These are phyloP conservation scores for Gardenia jasminoides DNA, from an alignment of 257 asterid species.

Conservation along the genomic window DNA sequence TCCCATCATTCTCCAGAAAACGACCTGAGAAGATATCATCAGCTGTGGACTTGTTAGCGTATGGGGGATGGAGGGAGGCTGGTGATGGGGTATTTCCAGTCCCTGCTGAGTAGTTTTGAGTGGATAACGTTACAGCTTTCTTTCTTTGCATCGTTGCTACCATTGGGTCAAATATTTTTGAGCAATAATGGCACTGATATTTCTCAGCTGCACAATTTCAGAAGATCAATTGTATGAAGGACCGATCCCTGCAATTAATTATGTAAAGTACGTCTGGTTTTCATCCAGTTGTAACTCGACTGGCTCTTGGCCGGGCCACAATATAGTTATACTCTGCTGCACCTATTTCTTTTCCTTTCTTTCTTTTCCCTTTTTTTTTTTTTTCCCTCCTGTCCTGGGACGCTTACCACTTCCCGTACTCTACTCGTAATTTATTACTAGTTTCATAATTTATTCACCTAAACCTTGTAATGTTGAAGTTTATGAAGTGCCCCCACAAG, in stretches of 20 bases:
- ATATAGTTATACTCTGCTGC: background rate
- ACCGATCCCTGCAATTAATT: background rate
- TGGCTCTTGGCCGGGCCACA: background rate
- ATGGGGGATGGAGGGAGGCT: background rate
- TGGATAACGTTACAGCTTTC: background rate
- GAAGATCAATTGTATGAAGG: background rate
- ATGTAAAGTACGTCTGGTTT: background rate
- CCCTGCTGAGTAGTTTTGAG: background rate
- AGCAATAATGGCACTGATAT: background rate
- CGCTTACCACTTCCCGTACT: background rate
- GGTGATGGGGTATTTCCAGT: background rate
- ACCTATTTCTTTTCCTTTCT: background rate
- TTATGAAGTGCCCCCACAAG: background rate
- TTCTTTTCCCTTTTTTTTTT: no score
- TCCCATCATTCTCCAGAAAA: conserved; percentile 3
- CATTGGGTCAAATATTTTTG: background rate
- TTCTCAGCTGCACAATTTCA: background rate
- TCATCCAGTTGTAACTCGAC: background rate
- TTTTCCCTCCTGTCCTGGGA: background rate
- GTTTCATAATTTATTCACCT: background rate
- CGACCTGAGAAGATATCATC: conserved; percentile 10
- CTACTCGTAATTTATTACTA: background rate
- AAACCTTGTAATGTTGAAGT: background rate
- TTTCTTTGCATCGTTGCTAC: background rate
- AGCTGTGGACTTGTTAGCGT: background rate